Evolutionary conservation across 2,329 filamentous ascomycete genomes (phyloP).

Genomic region (Thelonectria rubi): DNA sequence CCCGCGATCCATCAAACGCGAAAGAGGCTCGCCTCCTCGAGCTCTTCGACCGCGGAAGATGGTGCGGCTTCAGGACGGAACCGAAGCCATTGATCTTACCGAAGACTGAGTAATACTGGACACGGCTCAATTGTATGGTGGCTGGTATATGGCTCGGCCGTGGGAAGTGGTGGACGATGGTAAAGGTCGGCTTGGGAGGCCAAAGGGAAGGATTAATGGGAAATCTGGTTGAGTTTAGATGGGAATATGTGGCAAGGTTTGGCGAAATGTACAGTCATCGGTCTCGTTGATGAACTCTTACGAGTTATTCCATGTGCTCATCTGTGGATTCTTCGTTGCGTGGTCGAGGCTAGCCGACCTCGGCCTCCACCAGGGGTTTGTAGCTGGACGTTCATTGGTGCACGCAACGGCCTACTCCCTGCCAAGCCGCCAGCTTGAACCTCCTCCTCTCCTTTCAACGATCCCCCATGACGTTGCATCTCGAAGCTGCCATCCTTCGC

Average conservation of each 20-base stretch:
- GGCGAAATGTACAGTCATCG: too few species aligned
- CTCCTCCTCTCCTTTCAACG: conserved; percentile 43
- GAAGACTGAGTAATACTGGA: conserved; percentile 17
- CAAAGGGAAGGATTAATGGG: too few species aligned
- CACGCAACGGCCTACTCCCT: conserved; percentile 25
- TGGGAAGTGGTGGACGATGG: too few species aligned
- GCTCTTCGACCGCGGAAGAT: conserved; percentile 22
- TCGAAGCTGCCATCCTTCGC: conserved; percentile 31
- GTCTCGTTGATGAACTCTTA: not conserved
- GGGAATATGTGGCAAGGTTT: too few species aligned
- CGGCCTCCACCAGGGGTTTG: conserved; percentile 33
- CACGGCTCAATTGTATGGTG: not conserved
- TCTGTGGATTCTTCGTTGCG: conserved; percentile 3
- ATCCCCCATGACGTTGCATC: conserved; percentile 42
- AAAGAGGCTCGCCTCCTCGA: not conserved
- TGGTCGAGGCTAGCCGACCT: conserved; percentile 21
- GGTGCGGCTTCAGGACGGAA: conserved; percentile 26
- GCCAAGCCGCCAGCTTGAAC: conserved; percentile 40
- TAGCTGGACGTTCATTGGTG: conserved; percentile 34
- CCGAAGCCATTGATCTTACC: conserved; percentile 30
- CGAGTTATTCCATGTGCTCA: not conserved
- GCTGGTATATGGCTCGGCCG: too few species aligned
- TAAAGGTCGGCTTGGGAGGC: too few species aligned
- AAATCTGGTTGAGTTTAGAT: too few species aligned
- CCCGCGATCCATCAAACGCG: conserved; percentile 20